Evolutionary conservation across 495 filamentous ascomycete species (phyloP).

Genomic region (Aspergillus incahuasiensis): DNA sequence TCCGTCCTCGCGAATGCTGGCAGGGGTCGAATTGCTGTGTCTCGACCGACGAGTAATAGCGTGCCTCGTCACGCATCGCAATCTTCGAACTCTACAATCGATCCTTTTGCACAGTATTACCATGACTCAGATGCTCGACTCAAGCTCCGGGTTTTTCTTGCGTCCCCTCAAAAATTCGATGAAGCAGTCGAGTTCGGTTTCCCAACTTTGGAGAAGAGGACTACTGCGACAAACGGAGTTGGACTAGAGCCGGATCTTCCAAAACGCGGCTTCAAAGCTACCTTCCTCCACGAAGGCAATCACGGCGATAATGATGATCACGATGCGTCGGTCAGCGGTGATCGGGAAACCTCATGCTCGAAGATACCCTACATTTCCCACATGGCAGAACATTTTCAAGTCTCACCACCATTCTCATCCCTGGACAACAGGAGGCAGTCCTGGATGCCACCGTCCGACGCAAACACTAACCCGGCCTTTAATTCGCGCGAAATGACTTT

Average conservation of each 20-base stretch:
- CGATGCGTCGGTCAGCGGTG: slow-evolving; percentile 27
- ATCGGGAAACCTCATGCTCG: slow-evolving; percentile 23
- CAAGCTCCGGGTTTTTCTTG: slow-evolving; percentile 82
- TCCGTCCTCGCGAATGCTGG: slow-evolving; percentile 26
- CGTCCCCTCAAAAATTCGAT: slow-evolving; percentile 92
- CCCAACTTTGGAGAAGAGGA: slow-evolving; percentile 52
- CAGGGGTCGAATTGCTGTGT: slow-evolving; percentile 42
- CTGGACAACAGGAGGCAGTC: slow-evolving; percentile 17
- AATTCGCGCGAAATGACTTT: slow-evolving; percentile 80
- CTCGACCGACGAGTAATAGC: slow-evolving; percentile 26
- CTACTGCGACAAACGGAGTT: slow-evolving; percentile 22
- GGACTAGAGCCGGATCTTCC: slow-evolving; percentile 7
- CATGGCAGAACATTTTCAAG: slow-evolving; percentile 32
- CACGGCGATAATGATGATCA: slow-evolving; percentile 33
- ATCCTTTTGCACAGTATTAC: slow-evolving; percentile 75
- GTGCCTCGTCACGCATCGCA: slow-evolving; percentile 23
- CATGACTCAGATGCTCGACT: slow-evolving; percentile 85
- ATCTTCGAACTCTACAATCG: slow-evolving; percentile 54
- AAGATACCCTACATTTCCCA: slow-evolving; percentile 23
- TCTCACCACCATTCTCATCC: neutral
- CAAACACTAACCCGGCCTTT: slow-evolving; percentile 14
- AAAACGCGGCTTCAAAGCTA: slow-evolving; percentile 22
- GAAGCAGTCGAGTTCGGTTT: slow-evolving; percentile 94
- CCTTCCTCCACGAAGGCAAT: slow-evolving; percentile 31
- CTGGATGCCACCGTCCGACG: slow-evolving; percentile 16